Evolutionary conservation across 2,329 filamentous ascomycete genomes (phyloP).

Genomic region (Bipolaris zeicola): DNA sequence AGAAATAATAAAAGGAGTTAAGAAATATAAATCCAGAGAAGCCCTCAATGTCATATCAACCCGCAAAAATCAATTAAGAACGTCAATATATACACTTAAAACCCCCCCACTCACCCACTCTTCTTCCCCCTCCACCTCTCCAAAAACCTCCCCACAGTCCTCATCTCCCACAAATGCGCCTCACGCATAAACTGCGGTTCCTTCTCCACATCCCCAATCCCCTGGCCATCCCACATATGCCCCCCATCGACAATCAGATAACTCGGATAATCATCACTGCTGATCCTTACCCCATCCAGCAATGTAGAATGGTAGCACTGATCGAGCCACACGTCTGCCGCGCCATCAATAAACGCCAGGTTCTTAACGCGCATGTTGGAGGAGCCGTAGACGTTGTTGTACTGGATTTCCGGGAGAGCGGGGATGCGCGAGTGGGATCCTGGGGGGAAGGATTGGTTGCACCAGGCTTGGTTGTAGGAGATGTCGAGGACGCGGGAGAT

Average conservation of each 20-base stretch:
- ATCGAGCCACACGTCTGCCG: constrained; percentile 60
- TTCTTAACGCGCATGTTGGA: constrained; percentile 55
- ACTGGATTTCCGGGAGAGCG: constrained; percentile 49
- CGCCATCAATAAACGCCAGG: constrained; percentile 59
- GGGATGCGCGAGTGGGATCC: constrained; percentile 56
- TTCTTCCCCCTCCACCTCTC: constrained; percentile 17
- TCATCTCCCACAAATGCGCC: constrained; percentile 58
- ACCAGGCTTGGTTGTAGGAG: constrained; percentile 62
- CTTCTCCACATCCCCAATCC: constrained; percentile 47
- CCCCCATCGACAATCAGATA: constrained; percentile 58
- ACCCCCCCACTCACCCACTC: neutral
- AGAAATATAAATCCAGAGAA: no score
- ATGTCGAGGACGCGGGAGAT: constrained; percentile 56
- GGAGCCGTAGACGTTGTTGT: constrained; percentile 56
- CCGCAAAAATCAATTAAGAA: no score
- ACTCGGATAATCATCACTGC: constrained; percentile 55
- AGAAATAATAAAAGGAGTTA: no score
- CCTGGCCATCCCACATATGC: constrained; percentile 59
- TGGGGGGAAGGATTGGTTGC: constrained; percentile 59
- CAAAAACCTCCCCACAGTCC: constrained; percentile 50
- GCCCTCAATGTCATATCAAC: no score
- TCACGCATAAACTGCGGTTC: constrained; percentile 60
- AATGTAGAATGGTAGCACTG: constrained; percentile 58
- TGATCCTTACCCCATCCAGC: constrained; percentile 45
- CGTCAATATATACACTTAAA: no score